phyloP scores from a whole-genome alignment of 2,329 filamentous ascomycete species.

The Fusarium solani-melongenae region DNA sequence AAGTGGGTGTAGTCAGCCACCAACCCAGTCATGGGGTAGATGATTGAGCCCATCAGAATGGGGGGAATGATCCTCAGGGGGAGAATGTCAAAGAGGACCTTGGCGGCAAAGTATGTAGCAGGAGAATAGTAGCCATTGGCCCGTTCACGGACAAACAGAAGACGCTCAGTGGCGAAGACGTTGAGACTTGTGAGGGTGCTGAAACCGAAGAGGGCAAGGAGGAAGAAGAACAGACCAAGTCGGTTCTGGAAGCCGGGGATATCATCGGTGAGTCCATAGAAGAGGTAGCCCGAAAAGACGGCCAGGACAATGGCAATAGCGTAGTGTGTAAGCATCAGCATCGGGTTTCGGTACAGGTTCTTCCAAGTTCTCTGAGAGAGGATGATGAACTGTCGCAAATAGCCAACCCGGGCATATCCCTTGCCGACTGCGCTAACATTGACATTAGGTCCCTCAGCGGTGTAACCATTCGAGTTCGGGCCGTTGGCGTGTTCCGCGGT shows the following conservation, averaged over 20 bases:
- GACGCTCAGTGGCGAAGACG: constrained; percentile 90
- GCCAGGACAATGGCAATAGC: constrained; percentile 95
- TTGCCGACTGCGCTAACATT: constrained; percentile 73
- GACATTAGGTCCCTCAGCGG: constrained; percentile 58
- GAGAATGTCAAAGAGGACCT: constrained; percentile 98
- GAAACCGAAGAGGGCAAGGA: constrained; percentile 95
- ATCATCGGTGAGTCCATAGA: constrained; percentile 95
- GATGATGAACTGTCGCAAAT: constrained; percentile 86
- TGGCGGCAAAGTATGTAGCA: constrained; percentile 92
- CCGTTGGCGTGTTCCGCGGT: constrained; percentile 76
- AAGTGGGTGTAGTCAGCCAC: constrained; percentile 86
- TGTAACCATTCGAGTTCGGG: constrained; percentile 64
- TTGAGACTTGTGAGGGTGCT: constrained; percentile 93
- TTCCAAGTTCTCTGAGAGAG: constrained; percentile 93
- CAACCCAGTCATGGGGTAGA: constrained; percentile 98
- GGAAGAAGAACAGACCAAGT: constrained; percentile 96
- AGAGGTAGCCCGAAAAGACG: constrained; percentile 93
- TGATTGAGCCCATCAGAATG: constrained; percentile 92
- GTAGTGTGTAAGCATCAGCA: constrained; percentile 98
- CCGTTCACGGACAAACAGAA: constrained; percentile 91
- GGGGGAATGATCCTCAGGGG: constrained; percentile 94
- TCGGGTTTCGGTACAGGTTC: constrained; percentile 96
- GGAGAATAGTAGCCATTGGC: constrained; percentile 98
- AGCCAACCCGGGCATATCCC: constrained; percentile 85
- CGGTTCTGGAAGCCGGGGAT: constrained; percentile 98